phyloP scores from a whole-genome alignment of 2,329 filamentous ascomycete species.

The Colletotrichum simmondsii region DNA sequence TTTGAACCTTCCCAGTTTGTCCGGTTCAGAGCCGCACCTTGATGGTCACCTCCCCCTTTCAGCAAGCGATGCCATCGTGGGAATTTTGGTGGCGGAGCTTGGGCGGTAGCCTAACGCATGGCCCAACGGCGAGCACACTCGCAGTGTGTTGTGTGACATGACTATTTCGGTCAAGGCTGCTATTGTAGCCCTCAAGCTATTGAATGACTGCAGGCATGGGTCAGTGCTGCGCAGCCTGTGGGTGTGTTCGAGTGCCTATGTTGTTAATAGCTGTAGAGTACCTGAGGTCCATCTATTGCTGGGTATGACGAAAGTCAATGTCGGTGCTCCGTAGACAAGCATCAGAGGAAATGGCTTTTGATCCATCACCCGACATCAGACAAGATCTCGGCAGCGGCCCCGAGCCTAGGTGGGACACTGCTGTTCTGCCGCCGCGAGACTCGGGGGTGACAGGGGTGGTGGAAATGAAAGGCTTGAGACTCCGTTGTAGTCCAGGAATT shows the following conservation, averaged over 20 bases:
- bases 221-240: no score
- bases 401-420: not conserved
- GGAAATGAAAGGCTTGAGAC: not conserved
- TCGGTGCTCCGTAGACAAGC: not conserved
- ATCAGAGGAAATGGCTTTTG: not conserved
- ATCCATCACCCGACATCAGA: not conserved
- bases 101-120: not conserved
- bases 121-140: not conserved
- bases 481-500: not conserved
- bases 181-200: not conserved
- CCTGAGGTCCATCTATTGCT: no score
- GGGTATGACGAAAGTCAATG: no score
- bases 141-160: not conserved
- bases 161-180: not conserved
- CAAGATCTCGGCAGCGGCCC: not conserved
- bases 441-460: not conserved
- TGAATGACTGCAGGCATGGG: not conserved
- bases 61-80: not conserved
- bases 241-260: no score
- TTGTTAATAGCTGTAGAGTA: not conserved
- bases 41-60: constrained; percentile 21
- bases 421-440: not conserved
- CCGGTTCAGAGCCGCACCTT: constrained; percentile 6
- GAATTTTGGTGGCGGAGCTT: not conserved
- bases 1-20: no score